These are phyloP conservation scores for Nelumbo lutea DNA, from an alignment of 164 flowering plant genomes.

Conservation along the genomic window DNA sequence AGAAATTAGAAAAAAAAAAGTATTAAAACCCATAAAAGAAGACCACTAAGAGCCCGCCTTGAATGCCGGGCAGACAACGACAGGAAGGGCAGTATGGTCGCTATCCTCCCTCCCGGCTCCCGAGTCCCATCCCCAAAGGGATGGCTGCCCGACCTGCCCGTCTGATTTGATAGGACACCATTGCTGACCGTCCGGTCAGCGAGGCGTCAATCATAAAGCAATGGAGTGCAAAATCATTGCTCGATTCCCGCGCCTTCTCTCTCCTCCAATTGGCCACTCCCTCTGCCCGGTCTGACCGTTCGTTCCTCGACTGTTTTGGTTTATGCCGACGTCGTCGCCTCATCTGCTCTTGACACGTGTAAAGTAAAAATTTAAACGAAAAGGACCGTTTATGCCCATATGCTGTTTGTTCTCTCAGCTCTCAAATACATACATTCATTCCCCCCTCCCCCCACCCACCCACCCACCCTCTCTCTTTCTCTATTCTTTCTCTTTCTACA, in stretches of 20 bases:
- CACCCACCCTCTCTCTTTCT: not conserved
- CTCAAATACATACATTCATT: constrained; percentile 7
- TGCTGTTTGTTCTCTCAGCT: constrained; percentile 1
- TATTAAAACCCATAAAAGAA: not conserved
- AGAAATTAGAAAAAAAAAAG: not conserved
- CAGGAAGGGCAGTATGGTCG: constrained; percentile 35
- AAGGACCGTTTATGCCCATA: not conserved
- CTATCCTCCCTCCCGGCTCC: constrained; percentile 16
- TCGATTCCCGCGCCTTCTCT: constrained; percentile 14
- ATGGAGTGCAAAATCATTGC: constrained; percentile 60
- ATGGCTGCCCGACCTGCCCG: constrained; percentile 15
- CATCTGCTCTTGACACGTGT: constrained; percentile 23
- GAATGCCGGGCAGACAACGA: constrained; percentile 64
- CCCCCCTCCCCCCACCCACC: not conserved
- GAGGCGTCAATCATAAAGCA: constrained; percentile 61
- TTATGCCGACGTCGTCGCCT: not conserved
- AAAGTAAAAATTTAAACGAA: constrained; percentile 1
- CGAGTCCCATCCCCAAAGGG: constrained; percentile 1
- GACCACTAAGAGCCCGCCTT: constrained; percentile 40
- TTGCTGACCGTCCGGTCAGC: constrained; percentile 22
- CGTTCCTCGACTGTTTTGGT: constrained; percentile 5
- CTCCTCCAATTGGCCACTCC: too few relatives aligned
- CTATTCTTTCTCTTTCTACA: not conserved
- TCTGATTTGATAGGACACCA: constrained; percentile 29
- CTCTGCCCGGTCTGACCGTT: too few relatives aligned